Conservation (phyloP, 768 basidiomycete genomes). For the Suillus clintonianus region DNA sequence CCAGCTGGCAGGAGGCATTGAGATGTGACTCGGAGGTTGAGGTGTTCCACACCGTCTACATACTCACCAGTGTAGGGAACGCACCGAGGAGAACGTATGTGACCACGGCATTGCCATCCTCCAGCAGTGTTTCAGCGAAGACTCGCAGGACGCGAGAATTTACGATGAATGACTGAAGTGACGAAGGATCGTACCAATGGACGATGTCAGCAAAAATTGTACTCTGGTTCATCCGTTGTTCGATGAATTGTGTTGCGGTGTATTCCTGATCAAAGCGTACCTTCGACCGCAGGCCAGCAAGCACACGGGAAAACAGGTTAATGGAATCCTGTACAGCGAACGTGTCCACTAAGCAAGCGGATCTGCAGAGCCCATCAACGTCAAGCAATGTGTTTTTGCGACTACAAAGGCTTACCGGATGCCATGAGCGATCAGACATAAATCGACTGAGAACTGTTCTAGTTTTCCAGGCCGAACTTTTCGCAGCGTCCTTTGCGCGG, state of each 20-base stretch:
- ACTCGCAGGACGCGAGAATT: constrained; percentile 33
- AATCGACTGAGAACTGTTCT: constrained; percentile 39
- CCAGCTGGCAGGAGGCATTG: constrained; percentile 14
- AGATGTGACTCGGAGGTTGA: background rate
- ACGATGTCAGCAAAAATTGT: constrained; percentile 41
- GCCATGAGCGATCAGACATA: constrained; percentile 42
- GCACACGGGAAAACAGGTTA: constrained; percentile 35
- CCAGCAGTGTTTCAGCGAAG: constrained; percentile 11
- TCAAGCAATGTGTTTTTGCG: background rate
- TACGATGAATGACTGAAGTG: constrained; percentile 58
- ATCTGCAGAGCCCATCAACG: constrained; percentile 29
- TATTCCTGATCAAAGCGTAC: constrained; percentile 27
- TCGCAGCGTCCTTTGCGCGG: constrained; percentile 8
- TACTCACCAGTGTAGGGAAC: constrained; percentile 23
- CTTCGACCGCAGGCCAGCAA: constrained; percentile 41
- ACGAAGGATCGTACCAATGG: constrained; percentile 46
- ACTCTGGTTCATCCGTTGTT: constrained; percentile 10
- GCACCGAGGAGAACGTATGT: constrained; percentile 21
- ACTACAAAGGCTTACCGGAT: constrained; percentile 37
- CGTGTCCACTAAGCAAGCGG: constrained; percentile 54
- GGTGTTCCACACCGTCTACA: too few species aligned
- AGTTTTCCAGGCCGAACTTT: constrained; percentile 14
- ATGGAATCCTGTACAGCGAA: constrained; percentile 36
- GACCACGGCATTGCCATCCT: constrained; percentile 7
- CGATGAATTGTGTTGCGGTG: background rate